Evolutionary conservation across 176 grass and related monocot species (phyloP).

Genomic region (Elymus sibiricus): DNA sequence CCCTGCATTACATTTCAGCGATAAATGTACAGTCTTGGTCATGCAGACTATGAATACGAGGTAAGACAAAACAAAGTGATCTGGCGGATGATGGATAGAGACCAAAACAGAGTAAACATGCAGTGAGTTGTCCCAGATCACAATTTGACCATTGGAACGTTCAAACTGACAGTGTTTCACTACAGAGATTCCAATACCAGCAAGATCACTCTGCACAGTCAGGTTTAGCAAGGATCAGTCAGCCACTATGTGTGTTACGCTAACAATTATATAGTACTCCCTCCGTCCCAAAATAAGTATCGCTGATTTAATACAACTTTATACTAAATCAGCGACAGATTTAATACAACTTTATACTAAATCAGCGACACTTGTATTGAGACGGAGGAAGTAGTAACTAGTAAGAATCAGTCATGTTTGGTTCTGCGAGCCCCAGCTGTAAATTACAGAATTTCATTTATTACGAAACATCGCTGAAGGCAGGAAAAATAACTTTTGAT

Average conservation of each 20-base stretch:
- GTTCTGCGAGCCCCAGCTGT: not conserved
- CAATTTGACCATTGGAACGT: not conserved
- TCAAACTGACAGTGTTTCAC: not conserved
- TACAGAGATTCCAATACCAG: no score
- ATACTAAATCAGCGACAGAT: no score
- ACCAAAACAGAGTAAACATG: not conserved
- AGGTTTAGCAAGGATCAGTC: no score
- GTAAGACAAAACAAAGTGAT: not conserved
- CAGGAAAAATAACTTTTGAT: not conserved
- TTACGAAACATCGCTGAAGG: not conserved
- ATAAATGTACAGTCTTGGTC: not conserved
- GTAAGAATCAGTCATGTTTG: not conserved
- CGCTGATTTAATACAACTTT: no score
- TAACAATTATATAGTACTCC: not conserved
- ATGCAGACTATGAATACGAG: no score
- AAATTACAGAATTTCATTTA: slow-evolving; percentile 21
- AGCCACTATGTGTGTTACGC: no score
- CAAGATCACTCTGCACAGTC: no score
- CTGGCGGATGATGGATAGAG: not conserved
- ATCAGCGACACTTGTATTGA: no score
- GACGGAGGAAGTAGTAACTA: no score
- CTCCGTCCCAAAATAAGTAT: no score
- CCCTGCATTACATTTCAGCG: not conserved
- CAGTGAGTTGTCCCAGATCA: not conserved
- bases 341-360: no score